Evolutionary conservation across 805 yeast genomes (phyloP), one percentile per base, ranked within the genome.

Genomic region (Teunomyces aglyptinius): DNA sequence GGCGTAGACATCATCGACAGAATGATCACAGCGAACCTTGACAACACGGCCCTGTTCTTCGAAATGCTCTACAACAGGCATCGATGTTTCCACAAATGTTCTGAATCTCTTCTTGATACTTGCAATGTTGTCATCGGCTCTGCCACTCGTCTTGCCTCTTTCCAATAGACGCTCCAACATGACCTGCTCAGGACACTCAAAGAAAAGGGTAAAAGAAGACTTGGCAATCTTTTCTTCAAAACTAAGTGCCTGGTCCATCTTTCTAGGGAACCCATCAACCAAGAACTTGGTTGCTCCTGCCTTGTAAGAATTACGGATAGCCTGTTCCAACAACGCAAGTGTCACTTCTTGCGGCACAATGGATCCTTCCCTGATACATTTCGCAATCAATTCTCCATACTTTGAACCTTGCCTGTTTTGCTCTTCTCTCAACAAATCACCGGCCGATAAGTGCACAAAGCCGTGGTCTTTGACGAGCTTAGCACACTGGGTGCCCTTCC

Each of bases 201-300:
- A 87, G 67, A 84, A 87, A 35, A 87, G 71, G 1, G 87, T 82
- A 67, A 85, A 80, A 20, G 81, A 73, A 51, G 88, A 85, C 65
- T 76, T 85, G 58, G 82, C 94, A 57, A 83, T 65, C 61, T 81
- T 73, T 33, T 86, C 81, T 70, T 92, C 98, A 64, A 92, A 92
- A n/a, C 92, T 86, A 34, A 86, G 49, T 0, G 98, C 98, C 73
- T 92, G 99, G 68, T 94, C 98, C 97, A 94, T 92, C 65, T 91
- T 89, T 64, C 98, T 81, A 41, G 99, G 99, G 78, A 94, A 92
- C 0, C 99, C 99, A 65, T 92, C 99, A 44, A 92, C 83, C 58
- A 92, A 72, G 65, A 91, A 92, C 55, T 81, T 81, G 44, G 75
- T 76, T 19, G 68, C 73, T 12, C 86, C 85, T n/a, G 73, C 61